Base-by-base conservation (phyloP, 2,329 filamentous ascomycete species). In the Endothia cerciana region DNA sequence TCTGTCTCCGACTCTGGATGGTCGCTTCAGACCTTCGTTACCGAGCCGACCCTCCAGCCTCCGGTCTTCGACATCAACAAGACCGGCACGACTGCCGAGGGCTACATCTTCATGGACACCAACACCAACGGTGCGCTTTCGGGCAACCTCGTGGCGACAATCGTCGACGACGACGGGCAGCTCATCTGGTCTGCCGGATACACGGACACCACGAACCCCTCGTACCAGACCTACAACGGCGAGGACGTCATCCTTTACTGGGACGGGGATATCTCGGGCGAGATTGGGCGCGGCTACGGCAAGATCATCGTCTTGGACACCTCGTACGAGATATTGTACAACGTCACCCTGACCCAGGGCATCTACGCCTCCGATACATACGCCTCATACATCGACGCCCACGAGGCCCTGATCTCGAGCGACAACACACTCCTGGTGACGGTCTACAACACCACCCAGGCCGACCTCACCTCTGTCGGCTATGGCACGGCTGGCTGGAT, bases 161-260 rank as follows among this genome's bases (percentile, higher is more conserved):
- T 82, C 63, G 79, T 80, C 67, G 74, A 76, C 38, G 75, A 80
- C 67, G 73, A 79, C 45, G 79, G 79, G 4, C 79, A 81, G 53
- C 73, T 81, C 1, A 72, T 82, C 60, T 82, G 79, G 79, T 81
- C 79, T 2, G 77, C 79, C 15, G 75, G 74, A 1, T 77, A 78
- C 68, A 78, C 76, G 60, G 76, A 75, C 4, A 77, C 77, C 70
- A 81, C 78, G 74, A 70, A 75, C 8, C 75, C 76, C 38, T 80
- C 80, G 64, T 79, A 80, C 69, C 78, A 77, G 59, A 72, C 71
- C 19, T 80, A 75, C 76, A 77, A 79, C 60, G 79, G 76, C 11
- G 69, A 77, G 62, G 74, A 79, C 62, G 75, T 81, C 0, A 72
- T 82, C 3, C 77, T 77, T 63, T 74, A 72, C 57, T 81, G 81